A percentile compares a stretch with the other conserved stretches of the same genome.
Evolutionary conservation across 2,329 filamentous ascomycete genomes (phyloP).

Genomic region (Neobulgaria alba): DNA sequence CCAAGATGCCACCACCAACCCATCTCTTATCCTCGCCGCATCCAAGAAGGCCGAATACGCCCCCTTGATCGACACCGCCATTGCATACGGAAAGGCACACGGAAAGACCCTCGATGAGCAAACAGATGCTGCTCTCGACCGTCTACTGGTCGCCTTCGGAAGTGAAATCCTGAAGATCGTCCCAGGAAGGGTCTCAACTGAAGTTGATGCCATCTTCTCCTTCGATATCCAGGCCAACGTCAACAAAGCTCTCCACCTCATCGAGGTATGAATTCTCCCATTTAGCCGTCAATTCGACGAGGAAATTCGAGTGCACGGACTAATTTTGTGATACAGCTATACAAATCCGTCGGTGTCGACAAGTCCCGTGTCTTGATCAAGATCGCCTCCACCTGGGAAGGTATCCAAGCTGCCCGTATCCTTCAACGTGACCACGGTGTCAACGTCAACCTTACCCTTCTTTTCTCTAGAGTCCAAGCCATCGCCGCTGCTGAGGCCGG

Average conservation of each 20-base stretch:
- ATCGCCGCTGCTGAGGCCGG: slow-evolving; percentile 92
- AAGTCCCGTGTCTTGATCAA: slow-evolving; percentile 98
- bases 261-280: slow-evolving; percentile 84
- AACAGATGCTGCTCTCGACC: slow-evolving; percentile 85
- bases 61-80: slow-evolving; percentile 77
- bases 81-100: slow-evolving; percentile 74
- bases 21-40: slow-evolving; percentile 93
- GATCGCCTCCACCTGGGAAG: slow-evolving; percentile 98
- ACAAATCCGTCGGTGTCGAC: slow-evolving; percentile 82
- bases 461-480: slow-evolving; percentile 94
- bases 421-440: slow-evolving; percentile 92
- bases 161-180: slow-evolving; percentile 95
- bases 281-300: too few species aligned
- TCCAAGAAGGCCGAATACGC: slow-evolving; percentile 98
- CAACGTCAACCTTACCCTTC: slow-evolving; percentile 98
- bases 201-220: slow-evolving; percentile 93
- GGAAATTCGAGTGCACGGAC: too few species aligned
- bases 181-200: slow-evolving; percentile 96
- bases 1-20: slow-evolving; percentile 99
- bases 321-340: slow-evolving; percentile 55
- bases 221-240: slow-evolving; percentile 91
- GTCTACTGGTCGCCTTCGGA: slow-evolving; percentile 94
- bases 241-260: slow-evolving; percentile 93
- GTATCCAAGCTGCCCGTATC: slow-evolving; percentile 96
- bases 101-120: slow-evolving; percentile 64